Evolutionary conservation across 2,329 filamentous ascomycete species (phyloP).

Genomic region (Fusarium domesticum): DNA sequence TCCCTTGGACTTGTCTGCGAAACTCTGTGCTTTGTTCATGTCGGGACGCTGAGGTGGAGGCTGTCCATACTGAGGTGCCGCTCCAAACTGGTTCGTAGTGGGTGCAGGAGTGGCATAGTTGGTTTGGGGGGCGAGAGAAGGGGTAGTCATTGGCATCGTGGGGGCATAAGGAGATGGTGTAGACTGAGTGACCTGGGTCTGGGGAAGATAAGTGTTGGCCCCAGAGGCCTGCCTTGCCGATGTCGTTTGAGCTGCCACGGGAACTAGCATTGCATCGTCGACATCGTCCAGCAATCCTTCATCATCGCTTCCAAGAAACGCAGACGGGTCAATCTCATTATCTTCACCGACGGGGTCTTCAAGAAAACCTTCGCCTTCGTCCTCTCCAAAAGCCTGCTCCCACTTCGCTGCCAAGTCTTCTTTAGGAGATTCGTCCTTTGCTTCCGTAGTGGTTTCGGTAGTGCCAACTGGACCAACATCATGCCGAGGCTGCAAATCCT

Average conservation of each 20-base stretch:
- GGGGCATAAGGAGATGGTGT: slow-evolving; percentile 26
- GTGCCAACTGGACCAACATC: slow-evolving; percentile 6
- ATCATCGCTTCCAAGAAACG: slow-evolving; percentile 77
- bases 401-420: slow-evolving; percentile 77
- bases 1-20: slow-evolving; percentile 83
- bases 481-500: slow-evolving; percentile 25
- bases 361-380: slow-evolving; percentile 65
- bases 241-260: slow-evolving; percentile 2
- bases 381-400: slow-evolving; percentile 74
- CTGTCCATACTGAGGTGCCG: slow-evolving; percentile 37
- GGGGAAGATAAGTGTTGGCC: slow-evolving; percentile 30
- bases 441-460: slow-evolving; percentile 23
- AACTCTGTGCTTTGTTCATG: slow-evolving; percentile 69
- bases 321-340: slow-evolving; percentile 56
- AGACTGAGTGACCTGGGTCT: slow-evolving; percentile 13
- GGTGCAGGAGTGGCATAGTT: slow-evolving; percentile 1
- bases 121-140: too few relatives aligned
- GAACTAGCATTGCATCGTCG: slow-evolving; percentile 33
- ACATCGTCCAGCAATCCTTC: slow-evolving; percentile 80
- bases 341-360: slow-evolving; percentile 49
- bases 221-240: slow-evolving; percentile 9
- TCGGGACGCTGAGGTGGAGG: slow-evolving; percentile 41
- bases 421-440: slow-evolving; percentile 31
- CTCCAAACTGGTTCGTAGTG: slow-evolving; percentile 20
- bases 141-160: slow-evolving; percentile 7